Evolutionary conservation across 352 stramenopile species (phyloP).

Genomic region (Globisporangium okanoganense): DNA sequence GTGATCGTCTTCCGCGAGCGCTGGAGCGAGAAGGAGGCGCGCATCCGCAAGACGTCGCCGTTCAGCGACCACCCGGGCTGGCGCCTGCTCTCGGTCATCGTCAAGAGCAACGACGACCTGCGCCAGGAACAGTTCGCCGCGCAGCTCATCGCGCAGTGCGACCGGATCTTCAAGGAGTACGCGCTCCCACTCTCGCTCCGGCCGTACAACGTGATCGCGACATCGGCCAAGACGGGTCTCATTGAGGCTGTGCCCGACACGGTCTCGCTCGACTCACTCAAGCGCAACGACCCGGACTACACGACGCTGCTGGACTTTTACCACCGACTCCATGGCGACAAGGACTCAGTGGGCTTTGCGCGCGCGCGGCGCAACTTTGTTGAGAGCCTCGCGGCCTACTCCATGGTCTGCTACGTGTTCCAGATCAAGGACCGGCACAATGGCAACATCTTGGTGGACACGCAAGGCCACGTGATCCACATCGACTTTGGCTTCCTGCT

Average conservation of each 20-base stretch:
- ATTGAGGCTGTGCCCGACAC: conserved; percentile 96
- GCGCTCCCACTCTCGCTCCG: conserved; percentile 90
- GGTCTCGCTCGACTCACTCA: conserved; percentile 96
- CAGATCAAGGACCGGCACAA: conserved; percentile 99
- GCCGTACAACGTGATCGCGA: conserved; percentile 97
- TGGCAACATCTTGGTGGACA: conserved; percentile 98
- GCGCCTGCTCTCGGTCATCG: conserved; percentile 89
- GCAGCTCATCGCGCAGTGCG: conserved; percentile 95
- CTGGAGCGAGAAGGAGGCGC: conserved; percentile 73
- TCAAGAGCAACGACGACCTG: conserved; percentile 98
- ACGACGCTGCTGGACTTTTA: conserved; percentile 93
- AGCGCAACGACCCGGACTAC: conserved; percentile 84
- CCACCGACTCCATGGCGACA: conserved; percentile 85
- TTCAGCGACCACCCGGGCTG: conserved; percentile 56
- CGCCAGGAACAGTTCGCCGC: conserved; percentile 97
- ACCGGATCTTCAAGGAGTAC: conserved; percentile 95
- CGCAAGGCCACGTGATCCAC: conserved; percentile 95
- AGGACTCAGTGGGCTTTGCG: conserved; percentile 68
- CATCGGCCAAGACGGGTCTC: conserved; percentile 90
- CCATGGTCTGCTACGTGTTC: conserved; percentile 97
- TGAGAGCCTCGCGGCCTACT: conserved; percentile 95
- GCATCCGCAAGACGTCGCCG: conserved; percentile 52
- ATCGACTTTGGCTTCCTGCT: conserved; percentile 99
- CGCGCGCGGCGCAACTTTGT: conserved; percentile 87
- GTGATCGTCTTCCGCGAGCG: conserved; percentile 83